These are phyloP conservation scores for Phyllostachys edulis DNA, from an alignment of 176 grass and related monocot species.

Conservation along the genomic window DNA sequence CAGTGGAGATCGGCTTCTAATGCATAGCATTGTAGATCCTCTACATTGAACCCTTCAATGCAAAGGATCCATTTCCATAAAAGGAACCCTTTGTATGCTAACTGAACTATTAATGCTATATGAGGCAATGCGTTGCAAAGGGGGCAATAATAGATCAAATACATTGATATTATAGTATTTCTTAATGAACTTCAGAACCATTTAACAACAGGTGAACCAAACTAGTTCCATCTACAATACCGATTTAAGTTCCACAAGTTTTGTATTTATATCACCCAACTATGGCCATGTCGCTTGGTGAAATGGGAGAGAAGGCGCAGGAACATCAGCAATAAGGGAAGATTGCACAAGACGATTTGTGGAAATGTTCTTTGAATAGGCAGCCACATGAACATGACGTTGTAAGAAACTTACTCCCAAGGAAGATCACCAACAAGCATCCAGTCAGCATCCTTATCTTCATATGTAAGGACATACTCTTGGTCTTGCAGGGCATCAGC, in stretches of 20 bases:
- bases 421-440: constrained; percentile 85
- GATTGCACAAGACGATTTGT: not conserved
- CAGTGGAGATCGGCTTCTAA: too few relatives aligned
- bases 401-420: constrained; percentile 58
- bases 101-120: not conserved
- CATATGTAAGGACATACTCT: constrained; percentile 73
- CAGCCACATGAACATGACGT: not conserved
- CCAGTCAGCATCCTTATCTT: constrained; percentile 80
- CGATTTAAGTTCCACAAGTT: not conserved
- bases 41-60: too few relatives aligned
- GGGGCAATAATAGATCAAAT: not conserved
- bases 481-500: constrained; percentile 59
- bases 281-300: not conserved
- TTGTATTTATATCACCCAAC: not conserved
- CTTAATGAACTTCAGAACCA: not conserved
- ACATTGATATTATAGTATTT: not conserved
- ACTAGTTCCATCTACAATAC: not conserved
- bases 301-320: not conserved
- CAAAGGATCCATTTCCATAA: not conserved
- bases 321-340: not conserved
- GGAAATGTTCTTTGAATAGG: not conserved
- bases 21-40: too few relatives aligned
- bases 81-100: not conserved
- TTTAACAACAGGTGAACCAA: not conserved
- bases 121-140: not conserved